Evolutionary conservation across 192 early-diverging fungal genomes (phyloP).

Genomic region (Chytriomyces sp.): DNA sequence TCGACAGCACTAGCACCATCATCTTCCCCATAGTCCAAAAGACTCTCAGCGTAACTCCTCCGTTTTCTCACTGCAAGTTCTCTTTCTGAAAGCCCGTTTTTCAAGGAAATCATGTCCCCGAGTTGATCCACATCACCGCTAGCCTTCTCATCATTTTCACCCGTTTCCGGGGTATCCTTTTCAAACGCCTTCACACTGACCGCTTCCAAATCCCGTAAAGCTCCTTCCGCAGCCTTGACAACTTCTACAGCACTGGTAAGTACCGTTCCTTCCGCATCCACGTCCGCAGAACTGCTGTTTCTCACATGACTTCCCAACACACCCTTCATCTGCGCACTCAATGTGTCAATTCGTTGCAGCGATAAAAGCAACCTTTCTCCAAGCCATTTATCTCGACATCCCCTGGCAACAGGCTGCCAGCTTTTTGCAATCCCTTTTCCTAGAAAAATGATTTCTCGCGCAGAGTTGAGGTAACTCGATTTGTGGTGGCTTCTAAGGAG

Average conservation of each 20-base stretch:
- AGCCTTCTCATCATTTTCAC: not conserved
- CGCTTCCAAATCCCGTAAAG: slow-evolving; percentile 37
- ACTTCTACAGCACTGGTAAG: slow-evolving; percentile 36
- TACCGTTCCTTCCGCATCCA: slow-evolving; percentile 36
- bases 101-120: too few relatives aligned
- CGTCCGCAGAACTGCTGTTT: not conserved
- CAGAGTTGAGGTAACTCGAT: slow-evolving; percentile 19
- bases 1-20: not conserved
- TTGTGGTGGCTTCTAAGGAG: slow-evolving; percentile 23
- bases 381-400: slow-evolving; percentile 22
- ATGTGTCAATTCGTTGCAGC: slow-evolving; percentile 22
- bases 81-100: too few relatives aligned
- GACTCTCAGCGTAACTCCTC: not conserved
- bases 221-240: slow-evolving; percentile 31
- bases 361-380: slow-evolving; percentile 7
- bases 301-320: slow-evolving; percentile 14
- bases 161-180: not conserved
- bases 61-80: too few relatives aligned
- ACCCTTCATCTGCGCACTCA: slow-evolving; percentile 32
- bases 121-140: not conserved
- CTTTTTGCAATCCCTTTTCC: slow-evolving; percentile 34
- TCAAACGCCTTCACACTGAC: slow-evolving; percentile 30
- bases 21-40: not conserved
- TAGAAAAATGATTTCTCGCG: slow-evolving; percentile 35
- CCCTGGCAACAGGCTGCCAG: slow-evolving; percentile 36